Conservation (phyloP, 441 rosid species). For the Gossypium davidsonii region DNA sequence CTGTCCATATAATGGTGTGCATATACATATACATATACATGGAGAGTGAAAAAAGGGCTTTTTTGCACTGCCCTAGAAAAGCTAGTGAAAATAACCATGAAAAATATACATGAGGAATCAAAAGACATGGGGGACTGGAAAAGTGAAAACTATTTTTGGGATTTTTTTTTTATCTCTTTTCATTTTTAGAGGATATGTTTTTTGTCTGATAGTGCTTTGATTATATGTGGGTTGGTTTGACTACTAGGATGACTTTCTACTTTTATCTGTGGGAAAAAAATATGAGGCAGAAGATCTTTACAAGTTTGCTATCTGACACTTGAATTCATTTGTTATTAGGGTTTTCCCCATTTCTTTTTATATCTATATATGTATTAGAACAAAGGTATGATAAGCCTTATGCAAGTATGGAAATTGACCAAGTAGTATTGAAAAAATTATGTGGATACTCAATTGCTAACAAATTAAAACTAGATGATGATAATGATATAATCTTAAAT, state of each 20-base stretch:
- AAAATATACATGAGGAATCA: not conserved
- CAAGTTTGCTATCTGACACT: not conserved
- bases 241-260: not conserved
- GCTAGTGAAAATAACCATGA: not conserved
- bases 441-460: too few species aligned
- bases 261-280: not conserved
- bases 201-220: not conserved
- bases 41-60: not conserved
- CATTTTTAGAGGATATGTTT: not conserved
- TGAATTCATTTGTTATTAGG: not conserved
- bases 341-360: too few species aligned
- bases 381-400: too few species aligned
- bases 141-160: conserved; percentile 5
- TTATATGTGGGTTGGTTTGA: not conserved
- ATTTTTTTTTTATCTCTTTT: not conserved
- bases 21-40: not conserved
- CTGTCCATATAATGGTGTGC: not conserved
- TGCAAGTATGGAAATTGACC: too few species aligned
- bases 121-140: conserved; percentile 2
- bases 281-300: not conserved
- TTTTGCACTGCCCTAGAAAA: conserved; percentile 22
- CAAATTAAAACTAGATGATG: too few species aligned
- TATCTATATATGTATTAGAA: too few species aligned
- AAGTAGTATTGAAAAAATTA: too few species aligned
- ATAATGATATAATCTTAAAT: too few species aligned